Conservation (phyloP, 176 grass and related monocot genomes). For the Carex pumila region DNA sequence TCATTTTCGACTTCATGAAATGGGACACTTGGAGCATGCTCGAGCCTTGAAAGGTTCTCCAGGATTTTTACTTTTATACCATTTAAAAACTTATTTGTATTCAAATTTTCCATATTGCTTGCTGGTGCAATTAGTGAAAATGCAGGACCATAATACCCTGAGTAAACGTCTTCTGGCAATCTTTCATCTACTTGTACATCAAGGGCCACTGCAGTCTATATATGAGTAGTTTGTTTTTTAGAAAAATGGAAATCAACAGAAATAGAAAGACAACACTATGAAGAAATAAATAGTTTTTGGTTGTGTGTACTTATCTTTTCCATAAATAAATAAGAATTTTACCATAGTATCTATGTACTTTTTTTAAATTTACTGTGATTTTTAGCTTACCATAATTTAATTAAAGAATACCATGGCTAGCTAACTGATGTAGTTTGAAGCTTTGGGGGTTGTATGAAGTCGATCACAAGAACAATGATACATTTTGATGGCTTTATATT, state of each 20-base stretch:
- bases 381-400: background rate
- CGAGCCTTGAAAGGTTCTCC: conserved; percentile 20
- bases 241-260: background rate
- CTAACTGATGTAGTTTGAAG: background rate
- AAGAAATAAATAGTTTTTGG: background rate
- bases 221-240: conserved; percentile 7
- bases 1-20: conserved; percentile 7
- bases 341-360: background rate
- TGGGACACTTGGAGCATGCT: conserved; percentile 11
- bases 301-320: background rate
- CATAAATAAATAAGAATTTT: background rate
- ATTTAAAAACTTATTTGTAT: conserved; percentile 2
- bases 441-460: background rate
- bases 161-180: conserved; percentile 72
- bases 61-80: conserved; percentile 1
- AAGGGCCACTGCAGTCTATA: conserved; percentile 85
- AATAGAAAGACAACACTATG: background rate
- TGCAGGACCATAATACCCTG: conserved; percentile 77
- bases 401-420: background rate
- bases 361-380: background rate
- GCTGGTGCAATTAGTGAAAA: conserved; percentile 62
- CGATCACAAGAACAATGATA: background rate
- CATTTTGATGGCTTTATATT: background rate
- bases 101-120: conserved; percentile 96
- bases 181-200: conserved; percentile 77